phyloP scores from a whole-genome alignment of 2,329 filamentous ascomycete genomes.

The Venturia aucupariae region DNA sequence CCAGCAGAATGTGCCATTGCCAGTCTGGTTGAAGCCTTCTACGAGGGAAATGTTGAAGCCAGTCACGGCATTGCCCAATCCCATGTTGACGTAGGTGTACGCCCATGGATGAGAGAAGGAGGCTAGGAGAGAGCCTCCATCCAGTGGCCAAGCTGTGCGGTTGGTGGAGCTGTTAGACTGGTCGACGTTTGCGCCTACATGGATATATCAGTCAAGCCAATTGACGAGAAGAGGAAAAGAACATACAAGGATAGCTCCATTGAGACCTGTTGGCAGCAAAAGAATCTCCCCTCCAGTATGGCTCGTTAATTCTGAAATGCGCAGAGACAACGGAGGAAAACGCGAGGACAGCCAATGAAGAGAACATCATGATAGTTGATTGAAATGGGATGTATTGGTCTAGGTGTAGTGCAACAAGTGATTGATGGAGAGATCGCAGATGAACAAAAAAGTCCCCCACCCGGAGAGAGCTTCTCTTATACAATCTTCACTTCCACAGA shows the following conservation, averaged over 20 bases:
- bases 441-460: not conserved
- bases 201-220: slow-evolving; percentile 1
- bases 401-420: not conserved
- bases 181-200: slow-evolving; percentile 30
- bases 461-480: not conserved
- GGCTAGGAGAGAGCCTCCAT: slow-evolving; percentile 32
- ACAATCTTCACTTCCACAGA: not conserved
- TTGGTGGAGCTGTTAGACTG: slow-evolving; percentile 30
- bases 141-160: slow-evolving; percentile 38
- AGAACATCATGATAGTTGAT: slow-evolving; percentile 18
- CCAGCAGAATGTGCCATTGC: slow-evolving; percentile 39
- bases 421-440: too few relatives aligned
- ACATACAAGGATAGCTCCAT: slow-evolving; percentile 32
- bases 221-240: not conserved
- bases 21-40: slow-evolving; percentile 38
- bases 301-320: slow-evolving; percentile 35
- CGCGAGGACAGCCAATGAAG: slow-evolving; percentile 18
- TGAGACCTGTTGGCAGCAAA: slow-evolving; percentile 29
- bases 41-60: slow-evolving; percentile 38
- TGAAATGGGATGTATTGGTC: not conserved
- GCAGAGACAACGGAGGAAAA: slow-evolving; percentile 28
- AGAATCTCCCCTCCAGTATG: slow-evolving; percentile 35
- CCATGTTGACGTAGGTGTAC: slow-evolving; percentile 40
- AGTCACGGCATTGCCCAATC: slow-evolving; percentile 30
- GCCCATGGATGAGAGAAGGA: slow-evolving; percentile 33